phyloP scores from a whole-genome alignment of 2,329 filamentous ascomycete genomes.

The Pyrenophora tritici-repentis region DNA sequence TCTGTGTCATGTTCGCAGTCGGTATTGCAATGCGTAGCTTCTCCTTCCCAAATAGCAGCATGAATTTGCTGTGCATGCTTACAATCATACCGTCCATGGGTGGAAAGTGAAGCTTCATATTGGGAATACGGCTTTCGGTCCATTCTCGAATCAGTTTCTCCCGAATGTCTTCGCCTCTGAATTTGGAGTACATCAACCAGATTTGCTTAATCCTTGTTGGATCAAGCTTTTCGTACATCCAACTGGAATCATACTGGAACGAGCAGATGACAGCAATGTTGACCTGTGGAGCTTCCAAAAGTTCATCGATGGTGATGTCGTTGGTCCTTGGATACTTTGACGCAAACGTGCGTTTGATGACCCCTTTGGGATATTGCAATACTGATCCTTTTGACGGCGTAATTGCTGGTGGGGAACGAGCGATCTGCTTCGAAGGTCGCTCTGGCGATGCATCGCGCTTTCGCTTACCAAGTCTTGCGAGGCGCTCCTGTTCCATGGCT shows the following conservation, averaged over 20 bases:
- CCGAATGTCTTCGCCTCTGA: constrained; percentile 52
- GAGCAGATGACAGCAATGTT: constrained; percentile 82
- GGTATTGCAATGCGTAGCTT: constrained; percentile 83
- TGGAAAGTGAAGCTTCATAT: constrained; percentile 77
- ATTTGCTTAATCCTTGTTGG: constrained; percentile 57
- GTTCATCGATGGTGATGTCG: constrained; percentile 87
- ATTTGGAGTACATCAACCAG: constrained; percentile 61
- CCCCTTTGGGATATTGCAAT: constrained; percentile 61
- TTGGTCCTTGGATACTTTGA: constrained; percentile 65
- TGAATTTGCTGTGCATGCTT: constrained; percentile 93
- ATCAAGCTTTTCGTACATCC: constrained; percentile 72
- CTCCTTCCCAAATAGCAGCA: constrained; percentile 77
- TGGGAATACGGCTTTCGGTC: constrained; percentile 48
- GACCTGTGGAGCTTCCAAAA: constrained; percentile 74
- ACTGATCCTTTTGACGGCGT: background rate
- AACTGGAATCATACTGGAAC: constrained; percentile 83
- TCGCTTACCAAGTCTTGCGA: constrained; percentile 65
- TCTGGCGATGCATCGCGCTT: constrained; percentile 62
- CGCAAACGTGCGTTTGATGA: constrained; percentile 82
- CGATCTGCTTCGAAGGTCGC: constrained; percentile 31
- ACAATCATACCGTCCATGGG: constrained; percentile 72
- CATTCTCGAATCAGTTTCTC: constrained; percentile 31
- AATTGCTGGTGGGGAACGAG: background rate
- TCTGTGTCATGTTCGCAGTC: constrained; percentile 81
- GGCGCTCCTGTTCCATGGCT: constrained; percentile 82